A percentile compares a stretch with the other conserved stretches of the same genome.
Conservation (phyloP, 176 grass and related monocot genomes). For the Themeda triandra region DNA sequence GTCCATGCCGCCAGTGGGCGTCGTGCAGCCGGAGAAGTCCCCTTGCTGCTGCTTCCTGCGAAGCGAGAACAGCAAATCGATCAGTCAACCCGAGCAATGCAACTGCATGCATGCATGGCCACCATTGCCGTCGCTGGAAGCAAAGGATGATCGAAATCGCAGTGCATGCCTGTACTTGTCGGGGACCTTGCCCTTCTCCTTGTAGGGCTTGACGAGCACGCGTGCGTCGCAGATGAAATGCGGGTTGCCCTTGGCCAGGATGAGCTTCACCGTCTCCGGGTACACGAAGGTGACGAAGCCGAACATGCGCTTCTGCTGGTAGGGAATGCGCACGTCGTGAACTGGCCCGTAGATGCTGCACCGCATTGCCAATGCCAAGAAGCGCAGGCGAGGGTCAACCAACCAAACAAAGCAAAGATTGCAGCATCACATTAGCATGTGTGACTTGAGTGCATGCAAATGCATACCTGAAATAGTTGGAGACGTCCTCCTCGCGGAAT, state of each 20-base stretch:
- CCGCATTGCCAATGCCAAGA: not conserved
- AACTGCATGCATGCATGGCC: not conserved
- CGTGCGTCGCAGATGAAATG: conserved; percentile 95
- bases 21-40: conserved; percentile 70
- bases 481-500: conserved; percentile 83
- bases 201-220: conserved; percentile 91
- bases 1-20: conserved; percentile 49
- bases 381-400: not conserved
- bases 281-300: conserved; percentile 94
- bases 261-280: conserved; percentile 89
- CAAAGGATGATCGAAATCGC: not conserved
- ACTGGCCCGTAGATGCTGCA: conserved; percentile 82
- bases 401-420: not conserved
- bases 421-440: not conserved
- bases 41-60: conserved; percentile 67
- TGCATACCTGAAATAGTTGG: conserved; percentile 75
- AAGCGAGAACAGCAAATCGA: not conserved
- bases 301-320: conserved; percentile 98
- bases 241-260: conserved; percentile 90
- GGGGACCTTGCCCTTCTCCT: conserved; percentile 96
- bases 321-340: conserved; percentile 92
- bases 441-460: not conserved
- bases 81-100: not conserved
- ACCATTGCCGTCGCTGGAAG: not conserved
- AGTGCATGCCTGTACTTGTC: conserved; percentile 76